Percentiles rank a stretch among this genome's conserved stretches.
Conservation (phyloP, 768 basidiomycete species). For the Cantharellus anzutake region DNA sequence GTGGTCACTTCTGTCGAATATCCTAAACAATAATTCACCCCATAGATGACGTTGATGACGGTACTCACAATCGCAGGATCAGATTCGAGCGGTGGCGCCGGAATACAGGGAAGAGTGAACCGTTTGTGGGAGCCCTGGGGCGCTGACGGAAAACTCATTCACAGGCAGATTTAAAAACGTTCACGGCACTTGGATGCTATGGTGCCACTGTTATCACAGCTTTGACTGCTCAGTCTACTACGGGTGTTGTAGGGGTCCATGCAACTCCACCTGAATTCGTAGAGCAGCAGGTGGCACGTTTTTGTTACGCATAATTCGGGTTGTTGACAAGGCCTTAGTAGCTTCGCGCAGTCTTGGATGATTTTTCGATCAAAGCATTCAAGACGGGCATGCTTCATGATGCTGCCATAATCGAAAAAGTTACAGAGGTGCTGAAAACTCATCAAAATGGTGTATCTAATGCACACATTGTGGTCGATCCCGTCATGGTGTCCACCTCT, state of each 20-base stretch:
- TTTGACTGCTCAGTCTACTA: slow-evolving; percentile 77
- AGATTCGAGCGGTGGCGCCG: slow-evolving; percentile 73
- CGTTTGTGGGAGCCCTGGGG: background rate
- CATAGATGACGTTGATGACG: slow-evolving; percentile 13
- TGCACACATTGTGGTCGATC: slow-evolving; percentile 61
- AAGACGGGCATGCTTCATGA: slow-evolving; percentile 86
- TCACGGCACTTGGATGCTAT: slow-evolving; percentile 60
- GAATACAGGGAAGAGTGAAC: slow-evolving; percentile 47
- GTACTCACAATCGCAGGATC: slow-evolving; percentile 63
- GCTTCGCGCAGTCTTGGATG: slow-evolving; percentile 52
- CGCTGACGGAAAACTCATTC: background rate
- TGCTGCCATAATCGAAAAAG: slow-evolving; percentile 28
- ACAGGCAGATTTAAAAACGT: slow-evolving; percentile 76
- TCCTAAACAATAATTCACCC: background rate
- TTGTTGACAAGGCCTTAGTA: slow-evolving; percentile 15
- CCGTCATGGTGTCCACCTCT: slow-evolving; percentile 81
- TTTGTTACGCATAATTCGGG: background rate
- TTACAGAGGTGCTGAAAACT: slow-evolving; percentile 19
- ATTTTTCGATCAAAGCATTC: slow-evolving; percentile 50
- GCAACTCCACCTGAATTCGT: slow-evolving; percentile 52
- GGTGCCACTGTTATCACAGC: slow-evolving; percentile 72
- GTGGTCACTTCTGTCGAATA: background rate
- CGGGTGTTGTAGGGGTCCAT: slow-evolving; percentile 59
- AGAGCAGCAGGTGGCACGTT: slow-evolving; percentile 41
- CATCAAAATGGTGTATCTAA: slow-evolving; percentile 18